These are phyloP conservation scores for Hymenoscyphus salicellus DNA, from an alignment of 2,329 filamentous ascomycete genomes.

Conservation along the genomic window DNA sequence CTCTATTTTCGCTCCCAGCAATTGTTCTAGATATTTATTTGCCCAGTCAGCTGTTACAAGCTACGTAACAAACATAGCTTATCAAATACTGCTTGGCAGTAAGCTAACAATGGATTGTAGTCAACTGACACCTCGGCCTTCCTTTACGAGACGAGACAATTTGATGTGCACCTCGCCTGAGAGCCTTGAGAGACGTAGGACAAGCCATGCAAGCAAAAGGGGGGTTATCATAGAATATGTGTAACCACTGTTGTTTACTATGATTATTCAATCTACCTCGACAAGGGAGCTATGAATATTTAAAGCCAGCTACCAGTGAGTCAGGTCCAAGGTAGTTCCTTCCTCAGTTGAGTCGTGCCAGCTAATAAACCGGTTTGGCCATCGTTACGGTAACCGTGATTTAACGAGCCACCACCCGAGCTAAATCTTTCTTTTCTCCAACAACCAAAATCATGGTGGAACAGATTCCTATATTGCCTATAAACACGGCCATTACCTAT, in stretches of 20 bases:
- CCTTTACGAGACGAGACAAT: not conserved
- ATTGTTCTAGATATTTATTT: too few species aligned
- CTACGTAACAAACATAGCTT: not conserved
- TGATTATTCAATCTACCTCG: not conserved
- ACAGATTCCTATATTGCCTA: conserved; percentile 6
- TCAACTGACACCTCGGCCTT: not conserved
- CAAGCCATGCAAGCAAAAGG: not conserved
- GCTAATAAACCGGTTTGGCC: not conserved
- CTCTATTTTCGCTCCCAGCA: too few species aligned
- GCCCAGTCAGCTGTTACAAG: not conserved
- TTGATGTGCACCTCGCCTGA: not conserved
- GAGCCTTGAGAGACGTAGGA: not conserved
- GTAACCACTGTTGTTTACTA: not conserved
- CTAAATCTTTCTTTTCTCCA: not conserved
- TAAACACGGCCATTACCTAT: conserved; percentile 36
- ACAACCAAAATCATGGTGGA: conserved; percentile 3
- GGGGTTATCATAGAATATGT: not conserved
- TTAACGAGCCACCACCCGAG: too few species aligned
- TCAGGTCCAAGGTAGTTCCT: not conserved
- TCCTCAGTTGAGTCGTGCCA: conserved; percentile 1
- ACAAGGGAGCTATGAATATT: too few species aligned
- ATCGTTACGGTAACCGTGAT: not conserved
- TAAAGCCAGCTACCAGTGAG: not conserved
- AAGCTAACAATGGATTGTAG: not conserved
- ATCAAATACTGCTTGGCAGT: not conserved